A percentile compares a stretch with the other conserved stretches of the same genome.
phyloP scores from a whole-genome alignment of 345 rosid genomes.

The Hevea brasiliensis region DNA sequence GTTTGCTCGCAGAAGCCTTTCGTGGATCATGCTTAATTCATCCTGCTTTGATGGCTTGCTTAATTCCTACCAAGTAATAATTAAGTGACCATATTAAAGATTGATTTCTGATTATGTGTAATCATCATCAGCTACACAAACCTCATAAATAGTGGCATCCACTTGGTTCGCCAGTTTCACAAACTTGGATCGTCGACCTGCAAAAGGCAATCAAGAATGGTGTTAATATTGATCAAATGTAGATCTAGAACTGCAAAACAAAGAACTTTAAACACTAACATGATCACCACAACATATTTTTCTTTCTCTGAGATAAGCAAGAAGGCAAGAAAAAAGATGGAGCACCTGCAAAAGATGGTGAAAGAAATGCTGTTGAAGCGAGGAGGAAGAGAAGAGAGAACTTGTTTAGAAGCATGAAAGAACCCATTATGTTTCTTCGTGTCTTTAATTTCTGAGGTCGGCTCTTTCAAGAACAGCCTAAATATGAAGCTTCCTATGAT shows the following conservation, averaged over 20 bases:
- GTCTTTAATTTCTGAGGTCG: no score
- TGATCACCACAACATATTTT: no score
- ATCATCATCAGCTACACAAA: slow-evolving; percentile 15
- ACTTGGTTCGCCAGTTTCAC: slow-evolving; percentile 22
- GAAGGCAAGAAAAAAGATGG: slow-evolving; percentile 6
- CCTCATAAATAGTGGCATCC: slow-evolving; percentile 34
- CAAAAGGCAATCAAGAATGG: slow-evolving; percentile 1
- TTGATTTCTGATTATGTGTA: no score
- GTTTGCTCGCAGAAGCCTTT: slow-evolving; percentile 60
- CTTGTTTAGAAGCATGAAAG: slow-evolving; percentile 38
- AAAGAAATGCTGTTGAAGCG: slow-evolving; percentile 40
- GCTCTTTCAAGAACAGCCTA: not conserved
- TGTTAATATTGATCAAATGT: not conserved
- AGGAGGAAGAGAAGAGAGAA: slow-evolving; percentile 51
- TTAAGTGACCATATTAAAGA: no score
- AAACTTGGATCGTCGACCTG: slow-evolving; percentile 50
- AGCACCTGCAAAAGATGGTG: slow-evolving; percentile 52
- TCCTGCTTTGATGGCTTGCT: slow-evolving; percentile 6
- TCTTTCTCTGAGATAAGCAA: not conserved
- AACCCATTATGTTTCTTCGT: slow-evolving; percentile 32
- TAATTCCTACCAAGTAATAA: slow-evolving; percentile 2
- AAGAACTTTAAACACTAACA: not conserved
- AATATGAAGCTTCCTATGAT: not conserved
- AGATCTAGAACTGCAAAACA: not conserved
- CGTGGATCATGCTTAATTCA: slow-evolving; percentile 39